Base-by-base conservation (phyloP, 306 rosid genomes). In the Adenanthera pavonina region DNA sequence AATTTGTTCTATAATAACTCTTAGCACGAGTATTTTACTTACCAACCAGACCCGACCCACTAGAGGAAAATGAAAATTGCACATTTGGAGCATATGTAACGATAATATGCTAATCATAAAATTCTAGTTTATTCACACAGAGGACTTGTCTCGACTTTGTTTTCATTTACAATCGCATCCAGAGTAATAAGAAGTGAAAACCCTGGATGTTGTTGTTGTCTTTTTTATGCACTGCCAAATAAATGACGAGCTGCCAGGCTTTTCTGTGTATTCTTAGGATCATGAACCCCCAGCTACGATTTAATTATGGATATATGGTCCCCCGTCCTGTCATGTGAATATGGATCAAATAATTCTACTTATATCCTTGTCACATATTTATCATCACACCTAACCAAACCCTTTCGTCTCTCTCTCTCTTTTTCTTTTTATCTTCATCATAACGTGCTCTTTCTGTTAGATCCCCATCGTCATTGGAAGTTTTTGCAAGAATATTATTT, bases 331-430 rank as follows among this genome's bases (percentile, higher is more conserved):
- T 76, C 87, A 83, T 46, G 41, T 72, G 83, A 84, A 38, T 82
- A 75, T 88, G 84, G 20, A 83, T 77, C 88, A 82, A 84, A 87
- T 83, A 78, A 80, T 83, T 85, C 71, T 64, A 47, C 82, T 53
- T n/a, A n/a, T 53, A 67, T 77, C 54, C 75, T 36, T 85, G 94
- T 85, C 86, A 81, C 83, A 76, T 89, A 83, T 57, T 80, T 87
- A 74, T 93, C 94, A 79, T 53, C 80, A 87, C 90, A 89, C 90
- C 91, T 82, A 87, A 68, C 91, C 91, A 74, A 88, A 64, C 86
- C 78, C 69, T n/a, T n/a, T n/a, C n/a, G n/a, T n/a, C n/a, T n/a
- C n/a, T n/a, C n/a, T n/a, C n/a, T n/a, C n/a, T n/a, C 83, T 90
- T 92, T 78, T 91, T 88, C 65, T 76, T 66, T 77, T 68, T 9